phyloP scores from a whole-genome alignment of 2,329 filamentous ascomycete species.

The Diaporthe sp. region DNA sequence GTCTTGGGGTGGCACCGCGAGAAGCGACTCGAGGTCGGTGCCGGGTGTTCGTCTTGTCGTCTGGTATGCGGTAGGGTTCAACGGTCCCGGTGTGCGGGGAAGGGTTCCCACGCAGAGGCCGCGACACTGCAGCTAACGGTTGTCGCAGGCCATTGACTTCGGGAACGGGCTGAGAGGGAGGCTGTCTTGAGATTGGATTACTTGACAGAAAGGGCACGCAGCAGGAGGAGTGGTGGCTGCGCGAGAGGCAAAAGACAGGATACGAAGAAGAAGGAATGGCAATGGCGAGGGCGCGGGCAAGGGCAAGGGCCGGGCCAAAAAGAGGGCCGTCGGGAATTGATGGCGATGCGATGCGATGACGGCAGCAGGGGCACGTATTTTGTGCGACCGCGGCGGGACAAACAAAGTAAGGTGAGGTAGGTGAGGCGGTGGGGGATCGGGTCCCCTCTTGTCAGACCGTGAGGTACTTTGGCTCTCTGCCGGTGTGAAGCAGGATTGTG shows the following conservation, averaged over 20 bases:
- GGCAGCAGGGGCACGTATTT: slow-evolving; percentile 20
- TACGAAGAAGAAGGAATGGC: not conserved
- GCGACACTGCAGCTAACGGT: slow-evolving; percentile 67
- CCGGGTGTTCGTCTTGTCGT: slow-evolving; percentile 21
- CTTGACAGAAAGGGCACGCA: not conserved
- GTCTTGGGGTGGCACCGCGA: not conserved
- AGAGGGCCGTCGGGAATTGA: slow-evolving; percentile 29
- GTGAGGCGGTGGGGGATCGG: slow-evolving; percentile 2
- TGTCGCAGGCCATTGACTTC: slow-evolving; percentile 69
- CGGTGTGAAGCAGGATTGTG: not conserved
- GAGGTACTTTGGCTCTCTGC: not conserved
- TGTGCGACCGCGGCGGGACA: slow-evolving; percentile 21
- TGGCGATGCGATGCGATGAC: slow-evolving; percentile 22
- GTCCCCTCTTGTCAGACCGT: not conserved
- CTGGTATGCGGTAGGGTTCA: slow-evolving; percentile 28
- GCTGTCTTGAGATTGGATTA: not conserved
- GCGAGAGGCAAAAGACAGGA: not conserved
- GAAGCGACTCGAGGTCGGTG: slow-evolving; percentile 28
- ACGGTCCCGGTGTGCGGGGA: slow-evolving; percentile 48
- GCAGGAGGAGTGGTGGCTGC: not conserved
- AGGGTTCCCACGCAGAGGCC: slow-evolving; percentile 56
- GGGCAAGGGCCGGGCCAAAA: slow-evolving; percentile 15
- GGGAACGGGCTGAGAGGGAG: slow-evolving; percentile 9
- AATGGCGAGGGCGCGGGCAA: not conserved
- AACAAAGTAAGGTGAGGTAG: slow-evolving; percentile 21